These are phyloP conservation scores for Metrosideros polymorpha DNA, from an alignment of 441 rosid species.

Conservation along the genomic window DNA sequence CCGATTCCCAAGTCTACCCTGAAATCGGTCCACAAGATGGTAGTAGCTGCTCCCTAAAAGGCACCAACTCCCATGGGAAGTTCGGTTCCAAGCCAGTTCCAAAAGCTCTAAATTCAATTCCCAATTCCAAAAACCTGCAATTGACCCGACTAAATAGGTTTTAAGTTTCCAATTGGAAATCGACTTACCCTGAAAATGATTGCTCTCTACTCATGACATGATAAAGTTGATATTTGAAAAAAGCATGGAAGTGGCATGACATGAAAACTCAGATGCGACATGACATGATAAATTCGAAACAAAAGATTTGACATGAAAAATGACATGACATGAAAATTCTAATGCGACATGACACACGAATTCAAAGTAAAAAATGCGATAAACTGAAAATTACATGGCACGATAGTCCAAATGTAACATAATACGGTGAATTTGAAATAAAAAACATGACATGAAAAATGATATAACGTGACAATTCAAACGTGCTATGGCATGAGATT, in stretches of 20 bases:
- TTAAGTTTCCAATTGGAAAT: not conserved
- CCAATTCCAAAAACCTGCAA: not conserved
- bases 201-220: not conserved
- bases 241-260: not conserved
- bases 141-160: not conserved
- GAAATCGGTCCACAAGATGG: not conserved
- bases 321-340: too few species aligned
- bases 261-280: not conserved
- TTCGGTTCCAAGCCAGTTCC: not conserved
- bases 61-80: not conserved
- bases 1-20: too few species aligned
- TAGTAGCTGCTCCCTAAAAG: not conserved
- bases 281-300: too few species aligned
- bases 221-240: not conserved
- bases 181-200: accelerated
- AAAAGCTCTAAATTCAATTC: not conserved
- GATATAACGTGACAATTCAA: too few species aligned
- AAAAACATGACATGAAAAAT: too few species aligned
- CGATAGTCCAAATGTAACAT: too few species aligned
- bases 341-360: too few species aligned
- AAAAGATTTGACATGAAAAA: too few species aligned
- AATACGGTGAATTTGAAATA: too few species aligned
- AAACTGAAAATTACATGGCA: too few species aligned
- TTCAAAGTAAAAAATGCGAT: too few species aligned
- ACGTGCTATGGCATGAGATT: not conserved